These are phyloP conservation scores for Teratosphaeria nubilosa DNA, from an alignment of 2,329 filamentous ascomycete genomes.

Conservation along the genomic window DNA sequence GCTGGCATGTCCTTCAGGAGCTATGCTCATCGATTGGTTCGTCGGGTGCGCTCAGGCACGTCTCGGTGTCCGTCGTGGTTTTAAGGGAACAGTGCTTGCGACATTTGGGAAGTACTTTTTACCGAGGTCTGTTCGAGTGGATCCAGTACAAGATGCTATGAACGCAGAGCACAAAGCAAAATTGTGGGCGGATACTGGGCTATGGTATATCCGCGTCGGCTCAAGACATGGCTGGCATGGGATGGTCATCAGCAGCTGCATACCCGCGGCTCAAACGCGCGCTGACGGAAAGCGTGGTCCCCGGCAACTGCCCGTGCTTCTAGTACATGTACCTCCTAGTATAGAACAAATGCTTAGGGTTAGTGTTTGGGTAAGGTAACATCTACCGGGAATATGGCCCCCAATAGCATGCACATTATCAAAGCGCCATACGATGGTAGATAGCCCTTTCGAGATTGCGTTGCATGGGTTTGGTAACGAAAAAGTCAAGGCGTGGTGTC, in stretches of 20 bases:
- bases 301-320: neutral
- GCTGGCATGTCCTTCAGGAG: constrained; percentile 1
- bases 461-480: too few species aligned
- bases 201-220: neutral
- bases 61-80: neutral
- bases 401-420: neutral
- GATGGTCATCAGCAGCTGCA: neutral
- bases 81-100: neutral
- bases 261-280: neutral
- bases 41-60: neutral
- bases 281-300: neutral
- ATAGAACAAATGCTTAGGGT: neutral
- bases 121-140: neutral
- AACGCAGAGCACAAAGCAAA: neutral
- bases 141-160: neutral
- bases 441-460: too few species aligned
- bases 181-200: neutral
- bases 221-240: too few species aligned
- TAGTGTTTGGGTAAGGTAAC: neutral
- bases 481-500: too few species aligned
- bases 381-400: neutral
- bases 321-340: neutral
- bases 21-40: neutral
- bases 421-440: too few species aligned
- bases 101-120: neutral